Percentiles rank a stretch among this genome's conserved stretches.
Conservation (phyloP, 768 basidiomycete genomes). For the Tricholoma flavovirens region DNA sequence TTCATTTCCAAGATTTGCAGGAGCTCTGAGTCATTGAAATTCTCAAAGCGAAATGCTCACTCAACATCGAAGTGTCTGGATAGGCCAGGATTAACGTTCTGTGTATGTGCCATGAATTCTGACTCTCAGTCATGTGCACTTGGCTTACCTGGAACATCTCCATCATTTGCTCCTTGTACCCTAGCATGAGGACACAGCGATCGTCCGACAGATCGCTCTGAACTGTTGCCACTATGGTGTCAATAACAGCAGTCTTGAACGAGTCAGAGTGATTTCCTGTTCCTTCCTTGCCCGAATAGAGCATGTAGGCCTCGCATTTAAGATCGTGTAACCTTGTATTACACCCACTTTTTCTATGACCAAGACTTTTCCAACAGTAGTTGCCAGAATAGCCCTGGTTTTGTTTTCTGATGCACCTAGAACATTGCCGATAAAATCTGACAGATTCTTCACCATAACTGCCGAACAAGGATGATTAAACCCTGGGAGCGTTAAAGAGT, state of each 20-base stretch:
- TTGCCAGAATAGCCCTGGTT: constrained; percentile 57
- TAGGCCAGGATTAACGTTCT: constrained; percentile 71
- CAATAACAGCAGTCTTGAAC: constrained; percentile 65
- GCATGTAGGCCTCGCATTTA: constrained; percentile 65
- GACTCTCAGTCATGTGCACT: background rate
- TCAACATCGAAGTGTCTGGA: constrained; percentile 64
- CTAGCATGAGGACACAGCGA: constrained; percentile 58
- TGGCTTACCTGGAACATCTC: constrained; percentile 62
- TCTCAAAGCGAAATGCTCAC: constrained; percentile 60
- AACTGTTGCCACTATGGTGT: constrained; percentile 69
- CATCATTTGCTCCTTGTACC: constrained; percentile 58
- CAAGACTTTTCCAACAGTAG: constrained; percentile 57
- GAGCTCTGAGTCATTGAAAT: constrained; percentile 52
- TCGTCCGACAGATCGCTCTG: constrained; percentile 66
- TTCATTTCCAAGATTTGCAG: constrained; percentile 48
- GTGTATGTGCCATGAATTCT: background rate
- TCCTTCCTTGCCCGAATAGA: constrained; percentile 38
- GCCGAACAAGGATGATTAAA: background rate
- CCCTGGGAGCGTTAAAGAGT: background rate
- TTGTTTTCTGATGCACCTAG: constrained; percentile 59
- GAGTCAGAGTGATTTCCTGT: constrained; percentile 31
- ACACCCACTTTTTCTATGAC: constrained; percentile 59
- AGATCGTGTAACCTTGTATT: background rate
- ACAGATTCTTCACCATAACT: constrained; percentile 65
- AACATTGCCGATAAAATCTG: constrained; percentile 56